These are phyloP conservation scores for Miamiensis avidus DNA, from an alignment of 169 alveolate genomes.

Conservation along the genomic window DNA sequence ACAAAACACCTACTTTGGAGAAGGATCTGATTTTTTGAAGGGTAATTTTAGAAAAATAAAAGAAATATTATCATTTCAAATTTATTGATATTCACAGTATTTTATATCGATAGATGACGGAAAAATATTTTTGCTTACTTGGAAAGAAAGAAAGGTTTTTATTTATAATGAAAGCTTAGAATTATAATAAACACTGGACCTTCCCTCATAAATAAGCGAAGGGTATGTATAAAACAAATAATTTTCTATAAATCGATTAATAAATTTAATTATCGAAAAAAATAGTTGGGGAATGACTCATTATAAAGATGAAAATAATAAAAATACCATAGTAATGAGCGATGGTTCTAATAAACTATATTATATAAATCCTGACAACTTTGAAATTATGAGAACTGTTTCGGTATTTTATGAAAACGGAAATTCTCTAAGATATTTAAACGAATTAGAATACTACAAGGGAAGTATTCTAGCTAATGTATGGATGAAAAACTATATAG, in stretches of 20 bases:
- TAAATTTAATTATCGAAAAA: too few relatives aligned
- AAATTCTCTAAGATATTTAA: too few relatives aligned
- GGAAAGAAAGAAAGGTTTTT: neutral
- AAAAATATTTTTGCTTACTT: neutral
- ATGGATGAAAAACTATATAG: too few relatives aligned
- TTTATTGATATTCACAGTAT: too few relatives aligned
- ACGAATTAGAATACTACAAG: neutral
- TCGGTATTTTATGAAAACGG: neutral
- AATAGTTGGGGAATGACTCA: neutral
- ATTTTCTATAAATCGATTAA: too few relatives aligned
- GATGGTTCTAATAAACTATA: neutral
- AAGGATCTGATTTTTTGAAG: neutral
- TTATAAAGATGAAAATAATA: neutral
- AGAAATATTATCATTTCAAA: too few relatives aligned
- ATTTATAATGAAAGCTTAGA: neutral
- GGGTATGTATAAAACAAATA: neutral
- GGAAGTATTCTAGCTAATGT: neutral
- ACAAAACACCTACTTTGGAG: neutral
- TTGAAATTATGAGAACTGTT: neutral
- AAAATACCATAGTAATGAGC: too few relatives aligned
- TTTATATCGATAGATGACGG: neutral
- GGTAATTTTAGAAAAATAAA: neutral
- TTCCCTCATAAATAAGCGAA: neutral
- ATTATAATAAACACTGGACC: neutral
- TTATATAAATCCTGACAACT: neutral